A percentile compares a stretch with the other conserved stretches of the same genome.
Evolutionary conservation across 2,329 filamentous ascomycete genomes (phyloP).

Genomic region (Ceratocystis variospora): DNA sequence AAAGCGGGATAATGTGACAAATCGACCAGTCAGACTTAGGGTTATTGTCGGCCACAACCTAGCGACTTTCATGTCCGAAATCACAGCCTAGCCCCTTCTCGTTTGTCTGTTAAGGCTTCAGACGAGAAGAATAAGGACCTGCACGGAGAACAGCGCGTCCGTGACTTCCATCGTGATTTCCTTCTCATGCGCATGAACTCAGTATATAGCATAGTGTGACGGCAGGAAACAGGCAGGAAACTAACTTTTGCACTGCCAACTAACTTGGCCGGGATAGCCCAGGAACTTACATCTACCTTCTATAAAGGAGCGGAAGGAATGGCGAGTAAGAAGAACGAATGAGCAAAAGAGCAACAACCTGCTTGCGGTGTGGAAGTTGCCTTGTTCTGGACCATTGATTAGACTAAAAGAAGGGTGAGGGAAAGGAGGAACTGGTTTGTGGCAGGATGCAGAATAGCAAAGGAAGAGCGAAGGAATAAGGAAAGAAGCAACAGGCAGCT

Average conservation of each 20-base stretch:
- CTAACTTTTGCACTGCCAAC: conserved; percentile 1
- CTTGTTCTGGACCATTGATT: not conserved
- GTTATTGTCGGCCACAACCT: not conserved
- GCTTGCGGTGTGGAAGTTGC: conserved; percentile 5
- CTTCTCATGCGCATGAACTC: not conserved
- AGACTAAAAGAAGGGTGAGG: not conserved
- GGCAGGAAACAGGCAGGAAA: not conserved
- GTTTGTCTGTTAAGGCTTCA: not conserved
- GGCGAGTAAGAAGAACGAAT: not conserved
- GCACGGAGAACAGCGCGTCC: too few species aligned
- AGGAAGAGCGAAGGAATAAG: not conserved
- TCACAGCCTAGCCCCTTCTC: not conserved
- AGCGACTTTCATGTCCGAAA: too few species aligned
- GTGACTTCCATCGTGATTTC: too few species aligned
- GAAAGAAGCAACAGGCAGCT: conserved; percentile 3
- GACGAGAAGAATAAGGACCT: too few species aligned
- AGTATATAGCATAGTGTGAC: not conserved
- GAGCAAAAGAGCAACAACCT: not conserved
- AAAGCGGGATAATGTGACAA: not conserved
- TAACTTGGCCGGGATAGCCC: not conserved
- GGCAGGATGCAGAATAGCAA: not conserved
- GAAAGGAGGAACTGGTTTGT: not conserved
- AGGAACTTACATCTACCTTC: not conserved
- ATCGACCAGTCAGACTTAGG: not conserved
- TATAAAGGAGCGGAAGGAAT: not conserved